Base-by-base conservation (phyloP, 306 rosid species). In the Dalbergia cultrata region DNA sequence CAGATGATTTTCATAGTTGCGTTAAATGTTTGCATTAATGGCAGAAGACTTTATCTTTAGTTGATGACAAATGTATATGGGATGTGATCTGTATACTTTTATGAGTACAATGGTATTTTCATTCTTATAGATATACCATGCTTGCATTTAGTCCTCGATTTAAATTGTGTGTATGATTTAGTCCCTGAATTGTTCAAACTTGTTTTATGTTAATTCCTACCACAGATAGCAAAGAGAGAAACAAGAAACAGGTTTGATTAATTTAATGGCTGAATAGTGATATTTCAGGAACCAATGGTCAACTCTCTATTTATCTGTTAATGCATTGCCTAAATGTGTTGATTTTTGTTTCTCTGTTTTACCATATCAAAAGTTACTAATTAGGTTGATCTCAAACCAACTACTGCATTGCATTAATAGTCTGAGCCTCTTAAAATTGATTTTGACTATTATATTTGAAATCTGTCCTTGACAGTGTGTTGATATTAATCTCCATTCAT, bases 11-110 rank as follows among this genome's bases (percentile, higher is more conserved):
- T 33, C 70, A 49, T 45, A 72, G 61, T 69, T 22, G 18, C 67
- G 72, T 54, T 53, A 13, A 22, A 53, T 50, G 26, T 41, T 72
- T 52, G 44, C 12, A 67, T 43, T 47, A 66, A 43, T 71, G 61
- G 21, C 34, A 43, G 47, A 60, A 56, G 56, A 13, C 67, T 73
- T 67, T 16, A 83, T 13, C 19, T 74, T n/a, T 60, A 22, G 69
- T 26, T 43, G 78, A 44, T 53, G 45, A 54, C 64, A 72, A 54
- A 75, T 17, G 26, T 44, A 70, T 47, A 63, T 53, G 59, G 52
- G 3, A 73, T 73, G 16, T 73, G 67, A 19, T 57, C 67, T 39
- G 43, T 66, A 9, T 72, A 50, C 17, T 37, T 52, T 9, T 5
- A 17, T 33, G 31, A 16, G 47, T 50, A 70, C 33, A 72, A 56